Percentiles rank a stretch among this genome's conserved stretches.
Evolutionary conservation across 1,284 basidiomycete species (phyloP).

Genomic region (Leccinum huronense): DNA sequence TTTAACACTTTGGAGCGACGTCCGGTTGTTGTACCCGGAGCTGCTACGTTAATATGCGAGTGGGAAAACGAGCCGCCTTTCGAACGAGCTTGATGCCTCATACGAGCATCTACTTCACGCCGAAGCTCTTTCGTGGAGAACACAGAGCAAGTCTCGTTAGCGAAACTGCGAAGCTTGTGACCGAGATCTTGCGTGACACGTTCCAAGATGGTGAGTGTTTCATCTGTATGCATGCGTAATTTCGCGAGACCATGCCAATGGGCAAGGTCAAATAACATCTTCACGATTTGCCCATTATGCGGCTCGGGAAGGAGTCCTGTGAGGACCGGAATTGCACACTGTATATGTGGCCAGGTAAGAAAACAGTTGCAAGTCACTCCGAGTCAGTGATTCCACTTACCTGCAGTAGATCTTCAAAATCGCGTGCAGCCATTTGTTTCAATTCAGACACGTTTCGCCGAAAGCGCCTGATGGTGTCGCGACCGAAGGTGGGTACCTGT

Average conservation of each 20-base stretch:
- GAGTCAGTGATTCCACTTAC: neutral
- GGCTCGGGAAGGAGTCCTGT: neutral
- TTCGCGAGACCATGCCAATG: neutral
- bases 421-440: too few relatives aligned
- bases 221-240: neutral
- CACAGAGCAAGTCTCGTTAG: neutral
- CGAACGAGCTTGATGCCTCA: neutral
- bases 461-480: too few relatives aligned
- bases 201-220: neutral
- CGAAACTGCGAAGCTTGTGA: neutral
- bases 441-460: too few relatives aligned
- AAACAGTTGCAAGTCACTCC: neutral
- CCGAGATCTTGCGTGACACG: neutral
- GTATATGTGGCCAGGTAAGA: neutral
- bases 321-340: neutral
- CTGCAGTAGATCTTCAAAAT: too few relatives aligned
- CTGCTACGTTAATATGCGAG: neutral
- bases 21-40: neutral
- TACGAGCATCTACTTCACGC: neutral
- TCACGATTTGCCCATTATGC: neutral
- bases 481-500: too few relatives aligned
- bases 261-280: neutral
- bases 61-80: neutral
- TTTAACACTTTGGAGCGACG: neutral
- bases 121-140: neutral